phyloP scores from a whole-genome alignment of 805 yeast genomes.

The Yarrowia bubula region DNA sequence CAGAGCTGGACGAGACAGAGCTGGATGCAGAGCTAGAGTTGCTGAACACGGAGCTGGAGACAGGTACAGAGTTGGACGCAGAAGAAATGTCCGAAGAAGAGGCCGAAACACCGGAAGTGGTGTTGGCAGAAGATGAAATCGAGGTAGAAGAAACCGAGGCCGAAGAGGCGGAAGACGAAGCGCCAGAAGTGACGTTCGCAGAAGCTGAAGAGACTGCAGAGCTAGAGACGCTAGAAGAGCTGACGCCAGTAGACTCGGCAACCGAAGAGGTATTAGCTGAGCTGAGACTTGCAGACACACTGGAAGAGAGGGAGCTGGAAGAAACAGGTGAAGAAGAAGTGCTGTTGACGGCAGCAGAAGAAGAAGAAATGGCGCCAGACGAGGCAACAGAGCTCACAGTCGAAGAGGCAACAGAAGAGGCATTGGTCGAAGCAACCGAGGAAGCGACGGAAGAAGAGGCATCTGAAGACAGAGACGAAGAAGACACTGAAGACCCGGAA shows the following conservation, averaged over 20 bases:
- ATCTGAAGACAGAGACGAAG: neutral
- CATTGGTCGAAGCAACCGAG: neutral
- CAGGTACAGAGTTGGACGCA: neutral
- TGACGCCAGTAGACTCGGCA: neutral
- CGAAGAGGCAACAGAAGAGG: no score
- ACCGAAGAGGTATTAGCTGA: neutral
- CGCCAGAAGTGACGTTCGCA: neutral
- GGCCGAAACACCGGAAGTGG: neutral
- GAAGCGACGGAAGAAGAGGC: neutral
- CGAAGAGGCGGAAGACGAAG: neutral
- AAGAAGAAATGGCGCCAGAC: neutral
- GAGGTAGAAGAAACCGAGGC: neutral
- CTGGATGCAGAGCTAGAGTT: neutral
- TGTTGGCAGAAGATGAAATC: neutral
- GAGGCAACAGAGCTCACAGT: neutral
- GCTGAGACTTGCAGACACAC: neutral
- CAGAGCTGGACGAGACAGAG: neutral
- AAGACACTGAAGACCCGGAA: neutral
- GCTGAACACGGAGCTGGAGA: no score
- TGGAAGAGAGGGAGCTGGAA: neutral
- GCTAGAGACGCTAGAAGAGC: neutral
- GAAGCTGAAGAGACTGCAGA: neutral
- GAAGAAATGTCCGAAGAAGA: neutral
- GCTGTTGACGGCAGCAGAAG: neutral
- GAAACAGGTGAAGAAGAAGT: neutral